Evolutionary conservation across 169 alveolate species (phyloP).

Genomic region (Babesia caballi): DNA sequence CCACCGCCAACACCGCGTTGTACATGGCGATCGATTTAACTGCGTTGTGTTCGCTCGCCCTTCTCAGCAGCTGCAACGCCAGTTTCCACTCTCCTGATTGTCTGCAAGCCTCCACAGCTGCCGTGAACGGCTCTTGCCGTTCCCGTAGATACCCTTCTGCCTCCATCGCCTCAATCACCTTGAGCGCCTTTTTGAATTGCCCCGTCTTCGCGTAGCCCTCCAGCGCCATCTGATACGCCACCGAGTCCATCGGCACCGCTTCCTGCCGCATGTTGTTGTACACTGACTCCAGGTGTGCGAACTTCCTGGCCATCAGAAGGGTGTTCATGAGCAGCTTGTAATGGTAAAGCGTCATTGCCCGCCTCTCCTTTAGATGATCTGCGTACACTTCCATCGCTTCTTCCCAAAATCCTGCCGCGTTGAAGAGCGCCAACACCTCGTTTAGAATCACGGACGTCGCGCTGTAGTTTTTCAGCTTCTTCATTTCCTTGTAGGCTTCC

Average conservation of each 20-base stretch:
- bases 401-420: neutral
- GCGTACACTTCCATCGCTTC: constrained; percentile 42
- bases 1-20: constrained; percentile 47
- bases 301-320: constrained; percentile 14
- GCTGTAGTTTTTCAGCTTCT: neutral
- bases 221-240: constrained; percentile 27
- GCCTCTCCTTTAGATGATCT: constrained; percentile 2
- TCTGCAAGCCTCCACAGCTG: constrained; percentile 47
- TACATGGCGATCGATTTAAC: constrained; percentile 21
- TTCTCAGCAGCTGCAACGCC: constrained; percentile 50
- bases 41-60: constrained; percentile 11
- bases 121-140: constrained; percentile 15
- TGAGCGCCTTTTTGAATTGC: constrained; percentile 30
- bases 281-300: constrained; percentile 21
- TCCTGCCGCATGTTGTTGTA: constrained; percentile 13
- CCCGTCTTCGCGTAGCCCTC: constrained; percentile 45
- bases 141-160: neutral
- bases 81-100: constrained; percentile 63
- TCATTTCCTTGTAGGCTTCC: constrained; percentile 33
- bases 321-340: constrained; percentile 41
- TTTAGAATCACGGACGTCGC: neutral
- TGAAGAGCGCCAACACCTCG: constrained; percentile 2
- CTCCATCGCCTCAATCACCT: constrained; percentile 36
- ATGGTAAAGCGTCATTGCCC: constrained; percentile 5
- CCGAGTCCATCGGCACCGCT: neutral